Evolutionary conservation across 164 flowering plant genomes (phyloP).

Genomic region (Chimonanthus praecox): DNA sequence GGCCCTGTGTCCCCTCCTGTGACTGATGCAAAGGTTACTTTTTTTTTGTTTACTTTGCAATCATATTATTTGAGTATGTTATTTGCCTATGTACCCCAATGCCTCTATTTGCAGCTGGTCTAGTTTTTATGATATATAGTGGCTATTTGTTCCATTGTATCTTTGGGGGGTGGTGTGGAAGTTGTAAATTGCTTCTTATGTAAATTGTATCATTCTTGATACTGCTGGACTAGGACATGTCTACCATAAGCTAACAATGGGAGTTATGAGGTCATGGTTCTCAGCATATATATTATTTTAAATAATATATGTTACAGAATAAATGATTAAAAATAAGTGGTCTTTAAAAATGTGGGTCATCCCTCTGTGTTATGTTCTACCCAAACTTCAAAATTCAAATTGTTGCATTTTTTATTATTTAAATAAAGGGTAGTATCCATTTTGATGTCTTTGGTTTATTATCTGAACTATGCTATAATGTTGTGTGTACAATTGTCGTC

Average conservation of each 20-base stretch:
- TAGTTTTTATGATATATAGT: background rate
- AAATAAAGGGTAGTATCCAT: background rate
- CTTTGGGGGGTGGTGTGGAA: background rate
- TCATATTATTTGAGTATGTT: too few relatives aligned
- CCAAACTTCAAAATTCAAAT: background rate
- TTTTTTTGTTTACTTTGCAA: background rate
- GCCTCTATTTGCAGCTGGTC: background rate
- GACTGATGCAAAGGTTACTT: conserved; percentile 50
- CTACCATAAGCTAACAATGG: too few relatives aligned
- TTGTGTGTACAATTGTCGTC: background rate
- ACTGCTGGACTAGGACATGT: too few relatives aligned
- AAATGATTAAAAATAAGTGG: too few relatives aligned
- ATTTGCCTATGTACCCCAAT: background rate
- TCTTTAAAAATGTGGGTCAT: background rate
- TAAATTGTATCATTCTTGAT: too few relatives aligned
- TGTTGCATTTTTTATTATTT: background rate
- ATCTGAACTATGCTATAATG: background rate
- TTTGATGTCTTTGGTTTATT: background rate
- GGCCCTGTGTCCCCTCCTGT: conserved; percentile 69
- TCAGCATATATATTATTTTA: too few relatives aligned
- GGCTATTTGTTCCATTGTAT: background rate
- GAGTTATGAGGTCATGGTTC: background rate
- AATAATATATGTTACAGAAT: too few relatives aligned
- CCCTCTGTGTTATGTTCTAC: background rate
- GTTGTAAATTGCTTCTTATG: background rate